These are phyloP conservation scores for Aspergillus candidus DNA, from an alignment of 2,329 filamentous ascomycete genomes.

Conservation along the genomic window DNA sequence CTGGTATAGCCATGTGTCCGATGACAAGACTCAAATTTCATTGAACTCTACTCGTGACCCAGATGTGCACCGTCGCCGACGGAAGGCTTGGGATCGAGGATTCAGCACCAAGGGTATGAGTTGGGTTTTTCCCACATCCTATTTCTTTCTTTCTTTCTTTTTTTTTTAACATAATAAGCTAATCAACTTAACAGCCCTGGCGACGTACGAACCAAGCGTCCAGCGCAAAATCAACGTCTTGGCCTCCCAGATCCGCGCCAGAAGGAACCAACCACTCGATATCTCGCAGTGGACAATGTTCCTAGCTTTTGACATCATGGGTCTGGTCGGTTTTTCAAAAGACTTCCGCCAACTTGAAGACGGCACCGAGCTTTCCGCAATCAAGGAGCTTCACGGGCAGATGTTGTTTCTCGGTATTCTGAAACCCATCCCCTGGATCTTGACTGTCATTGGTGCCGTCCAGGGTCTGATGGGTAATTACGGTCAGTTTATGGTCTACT, in stretches of 20 bases:
- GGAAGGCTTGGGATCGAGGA: constrained; percentile 10
- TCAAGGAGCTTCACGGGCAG: constrained; percentile 8
- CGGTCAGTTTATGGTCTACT: too few relatives aligned
- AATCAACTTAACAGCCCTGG: too few relatives aligned
- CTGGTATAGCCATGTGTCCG: constrained; percentile 12
- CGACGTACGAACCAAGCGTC: too few relatives aligned
- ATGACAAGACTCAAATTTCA: constrained; percentile 6
- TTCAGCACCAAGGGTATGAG: constrained; percentile 9
- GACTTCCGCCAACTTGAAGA: constrained; percentile 31
- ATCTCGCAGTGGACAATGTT: constrained; percentile 31
- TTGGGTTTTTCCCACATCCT: too few relatives aligned
- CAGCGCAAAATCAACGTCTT: too few relatives aligned
- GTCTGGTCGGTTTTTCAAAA: constrained; percentile 36
- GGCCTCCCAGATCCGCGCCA: too few relatives aligned
- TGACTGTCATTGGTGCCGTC: not conserved
- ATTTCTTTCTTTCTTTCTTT: too few relatives aligned
- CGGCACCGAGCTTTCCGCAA: constrained; percentile 12
- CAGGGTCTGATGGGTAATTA: not conserved
- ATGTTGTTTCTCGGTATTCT: constrained; percentile 1
- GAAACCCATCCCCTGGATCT: constrained; percentile 1
- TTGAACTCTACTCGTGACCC: constrained; percentile 9
- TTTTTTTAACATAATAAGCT: too few relatives aligned
- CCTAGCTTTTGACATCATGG: constrained; percentile 39
- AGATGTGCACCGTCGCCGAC: constrained; percentile 7
- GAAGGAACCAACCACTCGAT: constrained; percentile 10